A percentile compares a stretch with the other conserved stretches of the same genome.
These are phyloP conservation scores for Canariomyces notabilis DNA, from an alignment of 2,329 filamentous ascomycete genomes.

Conservation along the genomic window DNA sequence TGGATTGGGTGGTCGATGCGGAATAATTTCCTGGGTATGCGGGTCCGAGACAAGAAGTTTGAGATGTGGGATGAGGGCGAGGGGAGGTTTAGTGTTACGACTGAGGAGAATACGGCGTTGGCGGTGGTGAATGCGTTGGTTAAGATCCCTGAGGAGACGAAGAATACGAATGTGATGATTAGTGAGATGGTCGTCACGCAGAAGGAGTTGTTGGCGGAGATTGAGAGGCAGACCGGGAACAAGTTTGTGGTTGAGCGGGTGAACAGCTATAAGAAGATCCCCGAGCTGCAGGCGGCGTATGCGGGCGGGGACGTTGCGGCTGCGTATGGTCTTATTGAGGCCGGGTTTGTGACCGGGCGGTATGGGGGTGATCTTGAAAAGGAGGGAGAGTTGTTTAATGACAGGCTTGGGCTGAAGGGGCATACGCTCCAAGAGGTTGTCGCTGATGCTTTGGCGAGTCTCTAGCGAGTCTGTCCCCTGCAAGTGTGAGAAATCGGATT, in stretches of 20 bases:
- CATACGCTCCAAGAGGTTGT: constrained; percentile 26
- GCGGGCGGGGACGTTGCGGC: constrained; percentile 25
- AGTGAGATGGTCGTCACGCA: constrained; percentile 32
- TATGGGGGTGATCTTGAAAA: constrained; percentile 32
- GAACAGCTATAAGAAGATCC: constrained; percentile 24
- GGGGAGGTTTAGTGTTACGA: constrained; percentile 31
- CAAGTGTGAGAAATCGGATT: too few species aligned
- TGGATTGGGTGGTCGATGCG: constrained; percentile 29
- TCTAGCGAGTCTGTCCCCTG: too few species aligned
- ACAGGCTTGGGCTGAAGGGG: constrained; percentile 27
- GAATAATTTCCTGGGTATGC: constrained; percentile 26
- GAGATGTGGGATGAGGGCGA: constrained; percentile 33
- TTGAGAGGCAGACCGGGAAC: constrained; percentile 46
- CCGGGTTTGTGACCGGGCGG: constrained; percentile 29
- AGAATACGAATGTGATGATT: constrained; percentile 30
- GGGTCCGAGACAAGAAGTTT: constrained; percentile 20
- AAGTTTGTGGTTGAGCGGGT: constrained; percentile 30
- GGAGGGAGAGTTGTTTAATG: constrained; percentile 31
- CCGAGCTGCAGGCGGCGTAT: constrained; percentile 28
- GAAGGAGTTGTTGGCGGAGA: constrained; percentile 37
- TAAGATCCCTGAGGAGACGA: constrained; percentile 29
- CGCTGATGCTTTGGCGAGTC: constrained; percentile 13
- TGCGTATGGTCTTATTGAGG: constrained; percentile 29
- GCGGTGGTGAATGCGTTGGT: constrained; percentile 28
- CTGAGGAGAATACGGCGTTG: constrained; percentile 32